Evolutionary conservation across 768 basidiomycete species (phyloP).

Genomic region (Leccinum fibrillosum): DNA sequence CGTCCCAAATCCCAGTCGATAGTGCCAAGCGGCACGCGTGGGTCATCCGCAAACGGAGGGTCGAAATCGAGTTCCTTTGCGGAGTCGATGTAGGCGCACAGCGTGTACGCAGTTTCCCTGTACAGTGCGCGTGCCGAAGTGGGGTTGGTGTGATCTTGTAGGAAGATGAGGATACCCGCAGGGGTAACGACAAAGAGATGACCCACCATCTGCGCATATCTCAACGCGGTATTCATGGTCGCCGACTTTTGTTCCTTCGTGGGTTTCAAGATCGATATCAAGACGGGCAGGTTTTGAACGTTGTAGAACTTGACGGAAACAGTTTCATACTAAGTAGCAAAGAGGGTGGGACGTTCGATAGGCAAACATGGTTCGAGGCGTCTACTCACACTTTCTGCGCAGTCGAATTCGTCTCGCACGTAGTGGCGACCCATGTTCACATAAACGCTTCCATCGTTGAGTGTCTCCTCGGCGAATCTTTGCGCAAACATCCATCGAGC

Average conservation of each 20-base stretch:
- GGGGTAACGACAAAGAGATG: too few relatives aligned
- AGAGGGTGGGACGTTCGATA: too few relatives aligned
- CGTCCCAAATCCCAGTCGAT: slow-evolving; percentile 82
- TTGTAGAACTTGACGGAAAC: slow-evolving; percentile 66
- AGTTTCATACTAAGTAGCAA: too few relatives aligned
- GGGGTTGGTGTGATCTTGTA: background rate
- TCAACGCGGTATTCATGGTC: slow-evolving; percentile 73
- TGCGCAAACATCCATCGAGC: too few relatives aligned
- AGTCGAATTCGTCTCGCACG: too few relatives aligned
- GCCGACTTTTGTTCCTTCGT: slow-evolving; percentile 81
- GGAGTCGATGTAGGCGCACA: slow-evolving; percentile 53
- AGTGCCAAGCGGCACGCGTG: slow-evolving; percentile 30
- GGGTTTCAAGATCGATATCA: slow-evolving; percentile 90
- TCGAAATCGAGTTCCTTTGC: slow-evolving; percentile 45
- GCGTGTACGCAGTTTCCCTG: slow-evolving; percentile 74
- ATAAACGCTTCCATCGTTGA: too few relatives aligned
- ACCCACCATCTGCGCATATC: slow-evolving; percentile 74
- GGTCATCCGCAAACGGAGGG: slow-evolving; percentile 42
- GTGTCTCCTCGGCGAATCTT: too few relatives aligned
- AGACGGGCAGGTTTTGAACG: slow-evolving; percentile 67
- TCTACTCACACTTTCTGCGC: too few relatives aligned
- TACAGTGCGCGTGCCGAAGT: background rate
- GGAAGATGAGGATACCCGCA: too few relatives aligned
- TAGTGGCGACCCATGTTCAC: too few relatives aligned
- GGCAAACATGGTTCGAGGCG: too few relatives aligned